Evolutionary conservation across 495 filamentous ascomycete species (phyloP).

Genomic region (Astrothelium macrocarpum): DNA sequence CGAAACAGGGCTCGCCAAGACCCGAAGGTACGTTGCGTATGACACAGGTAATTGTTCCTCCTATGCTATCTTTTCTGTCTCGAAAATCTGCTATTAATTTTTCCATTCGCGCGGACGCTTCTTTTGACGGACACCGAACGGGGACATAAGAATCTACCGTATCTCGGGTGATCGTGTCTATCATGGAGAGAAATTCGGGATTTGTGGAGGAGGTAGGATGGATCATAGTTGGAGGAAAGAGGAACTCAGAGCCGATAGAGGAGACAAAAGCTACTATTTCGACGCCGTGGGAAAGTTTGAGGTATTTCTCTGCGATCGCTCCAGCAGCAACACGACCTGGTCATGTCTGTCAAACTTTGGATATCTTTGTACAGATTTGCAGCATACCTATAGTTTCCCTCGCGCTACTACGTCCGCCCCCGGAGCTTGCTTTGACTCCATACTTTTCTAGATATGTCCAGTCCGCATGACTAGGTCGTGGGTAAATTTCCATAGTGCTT

Average conservation of each 20-base stretch:
- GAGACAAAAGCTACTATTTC: conserved; percentile 89
- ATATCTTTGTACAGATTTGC: conserved; percentile 27
- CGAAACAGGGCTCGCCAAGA: conserved; percentile 89
- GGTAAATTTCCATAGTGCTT: conserved; percentile 85
- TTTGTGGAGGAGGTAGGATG: conserved; percentile 70
- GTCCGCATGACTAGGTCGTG: conserved; percentile 87
- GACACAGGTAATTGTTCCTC: conserved; percentile 91
- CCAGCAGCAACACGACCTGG: conserved; percentile 78
- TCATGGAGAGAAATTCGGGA: conserved; percentile 67
- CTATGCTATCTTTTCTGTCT: conserved; percentile 81
- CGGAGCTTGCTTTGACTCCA: conserved; percentile 85
- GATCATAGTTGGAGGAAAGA: conserved; percentile 69
- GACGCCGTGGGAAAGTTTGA: conserved; percentile 66
- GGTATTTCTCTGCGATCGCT: conserved; percentile 89
- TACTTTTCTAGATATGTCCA: conserved; percentile 98
- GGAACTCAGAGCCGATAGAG: conserved; percentile 71
- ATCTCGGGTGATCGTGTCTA: conserved; percentile 63
- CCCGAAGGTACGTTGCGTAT: conserved; percentile 83
- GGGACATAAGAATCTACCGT: conserved; percentile 77
- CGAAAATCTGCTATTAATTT: conserved; percentile 69
- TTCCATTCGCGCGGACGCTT: conserved; percentile 61
- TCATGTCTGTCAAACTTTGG: conserved; percentile 19
- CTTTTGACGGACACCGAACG: conserved; percentile 71
- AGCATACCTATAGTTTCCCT: conserved; percentile 70
- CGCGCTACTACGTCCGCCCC: conserved; percentile 84